Evolutionary conservation across 2,329 filamentous ascomycete species (phyloP), one percentile per base, ranked within the genome.

Genomic region (Fusarium tuaranense): DNA sequence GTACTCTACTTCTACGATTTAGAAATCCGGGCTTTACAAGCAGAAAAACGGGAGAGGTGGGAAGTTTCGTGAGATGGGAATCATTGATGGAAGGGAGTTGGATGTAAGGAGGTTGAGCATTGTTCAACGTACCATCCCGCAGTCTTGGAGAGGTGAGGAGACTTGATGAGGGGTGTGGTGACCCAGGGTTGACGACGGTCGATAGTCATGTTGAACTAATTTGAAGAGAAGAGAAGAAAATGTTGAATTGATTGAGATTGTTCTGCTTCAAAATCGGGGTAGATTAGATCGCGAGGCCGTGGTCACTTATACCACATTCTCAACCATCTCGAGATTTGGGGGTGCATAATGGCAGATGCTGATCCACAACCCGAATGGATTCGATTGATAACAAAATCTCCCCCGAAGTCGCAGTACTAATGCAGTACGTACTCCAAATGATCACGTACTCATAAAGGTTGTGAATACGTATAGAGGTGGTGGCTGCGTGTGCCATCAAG

Each of bases 101-200:
- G 7, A 7, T 20, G 14, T 13, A n/a, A 14, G 55, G 51, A 25
- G 64, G 36, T 27, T 48, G n/a, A 13, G 7, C 44, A 39, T 60
- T 67, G 36, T 58, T 12, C 48, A 36, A 81, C 86, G 78, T 84
- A 92, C 91, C 92, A 94, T 82, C 92, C 92, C 71, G 91, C 92
- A 63, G 87, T 88, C 77, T 89, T 87, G 60, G 92, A 94, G 14
- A 94, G 86, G 7, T 88, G 71, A 57, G 71, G 71, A 51, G 71
- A 74, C 57, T 70, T 68, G 61, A 74, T 74, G 32, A 74, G 68
- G 27, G 71, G 71, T 7, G 71, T 74, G 12, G 62, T 74, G 58
- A 68, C 69, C 71, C 71, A 74, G 18, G 71, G 71, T 27, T 74
- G 71, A 30, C 53, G 67, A 25, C 71, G 71, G 58, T 74, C 71